Base-by-base conservation (phyloP, 2,329 filamentous ascomycete species). In the Trichoderma guizhouense region DNA sequence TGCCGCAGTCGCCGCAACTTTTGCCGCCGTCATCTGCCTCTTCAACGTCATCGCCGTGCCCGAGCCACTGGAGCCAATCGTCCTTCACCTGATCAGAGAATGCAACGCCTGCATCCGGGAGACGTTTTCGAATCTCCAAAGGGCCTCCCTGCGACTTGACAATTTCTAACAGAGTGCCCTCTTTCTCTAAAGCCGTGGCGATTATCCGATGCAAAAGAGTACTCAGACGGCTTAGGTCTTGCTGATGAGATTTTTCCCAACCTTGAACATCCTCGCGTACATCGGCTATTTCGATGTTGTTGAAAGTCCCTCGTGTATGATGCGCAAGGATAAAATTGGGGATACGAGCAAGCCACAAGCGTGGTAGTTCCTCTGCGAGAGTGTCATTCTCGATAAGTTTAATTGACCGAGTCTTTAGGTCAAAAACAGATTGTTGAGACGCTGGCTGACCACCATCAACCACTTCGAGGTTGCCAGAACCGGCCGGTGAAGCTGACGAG, bases 381-480 rank as follows among this genome's bases (percentile, higher is more conserved):
- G 77, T 76, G 62, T 81, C 77, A 2, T 76, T 76, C 7, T 76
- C 74, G 18, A 74, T 72, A n/a, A 74, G 75, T 32, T 43, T 61
- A 7, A 74, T 69, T 24, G 77, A 81, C 30, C 84, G 81, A 0
- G 84, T 86, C 76, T 86, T 86, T 72, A 86, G 77, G 39, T 86
- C 84, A 61, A 85, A 83, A 15, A 85, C 53, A 2, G 74, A 71
- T 0, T 74, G 58, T 21, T 84, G 83, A 0, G 79, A 75, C 5
- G 81, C 72, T 1, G 65, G 5, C 14, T 71, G 70, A 0, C 81
- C 82, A 6, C 76, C 78, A 1, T 77, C 36, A 5, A 43, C 60
- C 0, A 79, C 66, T 18, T 74, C 58, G n/a, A 78, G 72, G 2
- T 34, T 18, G 7, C 24, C n/a, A 11, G 26, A 11, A 14, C 30